Conservation (phyloP, 1,284 basidiomycete genomes). For the Leccinum cinnamomeum region DNA sequence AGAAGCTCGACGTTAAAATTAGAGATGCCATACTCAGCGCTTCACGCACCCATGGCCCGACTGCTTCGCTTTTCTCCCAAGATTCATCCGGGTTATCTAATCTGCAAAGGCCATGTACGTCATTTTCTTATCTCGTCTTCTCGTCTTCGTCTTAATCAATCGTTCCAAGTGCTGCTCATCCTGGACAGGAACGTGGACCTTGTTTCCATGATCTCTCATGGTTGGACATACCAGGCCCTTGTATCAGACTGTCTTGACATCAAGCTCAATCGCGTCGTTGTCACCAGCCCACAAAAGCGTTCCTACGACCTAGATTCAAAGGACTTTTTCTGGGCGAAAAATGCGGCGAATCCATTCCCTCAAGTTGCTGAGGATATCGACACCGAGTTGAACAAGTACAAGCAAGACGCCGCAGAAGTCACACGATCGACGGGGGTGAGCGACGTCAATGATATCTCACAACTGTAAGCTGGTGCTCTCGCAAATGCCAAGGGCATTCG, state of each 20-base stretch:
- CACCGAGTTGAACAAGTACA: slow-evolving; percentile 90
- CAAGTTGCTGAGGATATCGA: slow-evolving; percentile 99
- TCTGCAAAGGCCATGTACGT: slow-evolving; percentile 81
- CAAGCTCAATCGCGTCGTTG: slow-evolving; percentile 93
- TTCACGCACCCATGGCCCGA: slow-evolving; percentile 56
- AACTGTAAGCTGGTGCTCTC: slow-evolving; percentile 63
- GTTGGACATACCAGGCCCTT: slow-evolving; percentile 99
- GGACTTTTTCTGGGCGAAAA: slow-evolving; percentile 99
- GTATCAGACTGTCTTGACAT: slow-evolving; percentile 98
- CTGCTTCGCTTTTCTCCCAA: slow-evolving; percentile 66
- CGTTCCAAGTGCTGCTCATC: slow-evolving; percentile 77
- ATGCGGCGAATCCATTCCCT: slow-evolving; percentile 95
- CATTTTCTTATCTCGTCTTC: background rate
- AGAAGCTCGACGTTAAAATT: slow-evolving; percentile 92
- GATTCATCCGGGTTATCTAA: slow-evolving; percentile 71
- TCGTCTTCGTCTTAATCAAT: slow-evolving; percentile 14
- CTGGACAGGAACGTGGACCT: slow-evolving; percentile 96
- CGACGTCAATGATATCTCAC: slow-evolving; percentile 93
- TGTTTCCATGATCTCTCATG: slow-evolving; percentile 93
- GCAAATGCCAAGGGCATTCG: background rate
- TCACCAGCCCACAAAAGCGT: slow-evolving; percentile 74
- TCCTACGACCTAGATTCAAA: slow-evolving; percentile 97
- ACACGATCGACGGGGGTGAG: slow-evolving; percentile 95
- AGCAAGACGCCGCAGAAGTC: slow-evolving; percentile 95
- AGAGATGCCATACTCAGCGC: slow-evolving; percentile 89